phyloP scores from a whole-genome alignment of 139 green algal genomes.

The Edaphochlamys debaryana region DNA sequence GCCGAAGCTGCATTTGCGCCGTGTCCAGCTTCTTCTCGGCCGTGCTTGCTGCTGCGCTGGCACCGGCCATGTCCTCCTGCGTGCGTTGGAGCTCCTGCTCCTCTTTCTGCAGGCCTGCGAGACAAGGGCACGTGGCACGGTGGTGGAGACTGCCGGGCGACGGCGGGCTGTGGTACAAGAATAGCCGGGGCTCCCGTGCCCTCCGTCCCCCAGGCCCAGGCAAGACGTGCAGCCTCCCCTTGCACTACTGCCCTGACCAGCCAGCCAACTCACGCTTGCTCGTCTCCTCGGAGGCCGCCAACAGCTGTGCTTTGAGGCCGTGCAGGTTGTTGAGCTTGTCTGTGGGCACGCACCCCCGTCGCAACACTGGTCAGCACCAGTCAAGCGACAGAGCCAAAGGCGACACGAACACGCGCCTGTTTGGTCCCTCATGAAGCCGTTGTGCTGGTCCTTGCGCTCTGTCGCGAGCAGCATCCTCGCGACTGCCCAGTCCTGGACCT shows the following conservation, averaged over 20 bases:
- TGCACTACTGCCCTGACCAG: too few relatives aligned
- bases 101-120: neutral
- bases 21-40: neutral
- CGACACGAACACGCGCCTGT: constrained; percentile 1
- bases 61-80: neutral
- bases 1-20: neutral
- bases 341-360: neutral
- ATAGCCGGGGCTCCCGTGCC: too few relatives aligned
- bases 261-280: constrained; percentile 21
- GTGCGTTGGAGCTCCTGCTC: constrained; percentile 8
- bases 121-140: too few relatives aligned
- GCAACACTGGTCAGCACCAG: too few relatives aligned
- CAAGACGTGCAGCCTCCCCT: too few relatives aligned
- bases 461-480: neutral
- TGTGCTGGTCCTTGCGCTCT: constrained; percentile 40
- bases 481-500: constrained; percentile 23
- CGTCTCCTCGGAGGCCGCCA: neutral
- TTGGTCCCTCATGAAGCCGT: constrained; percentile 30
- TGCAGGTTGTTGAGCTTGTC: constrained; percentile 21
- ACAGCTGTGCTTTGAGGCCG: neutral
- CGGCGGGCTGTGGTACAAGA: too few relatives aligned
- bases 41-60: neutral
- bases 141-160: too few relatives aligned
- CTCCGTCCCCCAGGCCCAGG: too few relatives aligned
- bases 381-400: neutral